Evolutionary conservation across 2,329 filamentous ascomycete genomes (phyloP), one percentile per base, ranked within the genome.

Genomic region (Hypoxylon sp.): DNA sequence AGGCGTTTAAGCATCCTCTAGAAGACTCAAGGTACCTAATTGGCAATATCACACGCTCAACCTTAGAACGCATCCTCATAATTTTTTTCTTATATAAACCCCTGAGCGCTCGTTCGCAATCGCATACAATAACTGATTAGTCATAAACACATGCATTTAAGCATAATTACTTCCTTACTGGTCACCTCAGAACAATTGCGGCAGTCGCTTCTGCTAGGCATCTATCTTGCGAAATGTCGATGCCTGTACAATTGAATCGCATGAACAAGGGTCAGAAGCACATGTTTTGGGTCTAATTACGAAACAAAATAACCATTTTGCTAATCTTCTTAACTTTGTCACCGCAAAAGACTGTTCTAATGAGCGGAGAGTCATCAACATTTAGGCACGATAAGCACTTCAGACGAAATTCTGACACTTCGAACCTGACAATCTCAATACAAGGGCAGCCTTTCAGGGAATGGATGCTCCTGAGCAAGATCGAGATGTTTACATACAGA

Each of bases 391-490:
- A 26, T n/a, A 32, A 12, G n/a, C 54, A 6, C 30, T 14, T 50
- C 38, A 14, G 9, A 32, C 32, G 38, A 45, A 44, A 20, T 18
- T 20, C 38, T 20, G n/a, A 51, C 14, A 24, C 12, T n/a, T 36
- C 28, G 4, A 7, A 18, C 16, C 11, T 11, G 18, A 44, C 12
- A 36, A 28, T 12, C 14, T 20, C 46, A 28, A 38, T 14, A 16
- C 11, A 30, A 40, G 22, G 22, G n/a, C 14, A 16, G 44, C 24
- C 26, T 49, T 24, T 14, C 28, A 48, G 45, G 72, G 56, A 46
- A 90, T 90, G 87, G 88, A 91, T 68, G 86, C 82, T 16, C 76
- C 83, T 32, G 87, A 89, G 44, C 81, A 84, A 28, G 89, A 91
- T 51, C 76, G 82, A 59, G 89, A 91, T 70, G 80, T 89, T 58